Percentiles rank a stretch among this genome's conserved stretches.
phyloP scores from a whole-genome alignment of 2,329 filamentous ascomycete species.

The Pseudocercospora vitis region DNA sequence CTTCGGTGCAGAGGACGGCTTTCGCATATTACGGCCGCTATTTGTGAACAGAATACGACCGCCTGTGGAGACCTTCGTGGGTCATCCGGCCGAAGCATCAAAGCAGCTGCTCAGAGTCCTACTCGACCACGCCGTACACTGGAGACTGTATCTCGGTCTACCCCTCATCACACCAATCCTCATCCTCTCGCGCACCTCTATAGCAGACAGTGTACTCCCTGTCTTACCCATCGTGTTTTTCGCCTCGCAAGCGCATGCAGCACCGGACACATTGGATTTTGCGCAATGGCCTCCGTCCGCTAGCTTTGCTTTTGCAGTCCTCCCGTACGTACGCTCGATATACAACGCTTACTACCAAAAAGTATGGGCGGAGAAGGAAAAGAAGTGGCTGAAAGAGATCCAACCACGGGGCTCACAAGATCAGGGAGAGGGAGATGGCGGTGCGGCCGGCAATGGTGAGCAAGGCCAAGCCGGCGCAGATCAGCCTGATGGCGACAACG shows the following conservation, averaged over 20 bases:
- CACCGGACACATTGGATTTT: constrained; percentile 50
- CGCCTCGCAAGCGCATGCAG: constrained; percentile 52
- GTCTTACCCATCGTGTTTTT: constrained; percentile 64
- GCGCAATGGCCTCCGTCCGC: constrained; percentile 66
- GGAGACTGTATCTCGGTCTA: constrained; percentile 59
- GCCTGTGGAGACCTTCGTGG: constrained; percentile 29
- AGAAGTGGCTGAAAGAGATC: constrained; percentile 62
- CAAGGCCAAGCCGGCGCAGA: constrained; percentile 19
- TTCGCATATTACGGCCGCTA: constrained; percentile 52
- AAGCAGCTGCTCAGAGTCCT: constrained; percentile 19
- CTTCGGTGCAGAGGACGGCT: constrained; percentile 64
- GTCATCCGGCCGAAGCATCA: constrained; percentile 18
- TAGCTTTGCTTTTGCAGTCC: constrained; percentile 62
- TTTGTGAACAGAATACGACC: constrained; percentile 24
- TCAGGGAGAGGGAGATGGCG: constrained; percentile 30
- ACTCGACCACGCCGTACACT: constrained; percentile 41
- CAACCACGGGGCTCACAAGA: constrained; percentile 52
- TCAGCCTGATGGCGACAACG: constrained; percentile 30
- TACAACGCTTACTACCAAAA: constrained; percentile 65
- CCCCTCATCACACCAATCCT: constrained; percentile 68
- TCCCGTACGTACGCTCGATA: constrained; percentile 64
- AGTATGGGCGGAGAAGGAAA: constrained; percentile 58
- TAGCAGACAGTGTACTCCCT: constrained; percentile 64
- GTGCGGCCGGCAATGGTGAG: constrained; percentile 17
- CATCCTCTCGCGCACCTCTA: constrained; percentile 64